phyloP scores from a whole-genome alignment of 768 basidiomycete species.

The Calocera cornea region DNA sequence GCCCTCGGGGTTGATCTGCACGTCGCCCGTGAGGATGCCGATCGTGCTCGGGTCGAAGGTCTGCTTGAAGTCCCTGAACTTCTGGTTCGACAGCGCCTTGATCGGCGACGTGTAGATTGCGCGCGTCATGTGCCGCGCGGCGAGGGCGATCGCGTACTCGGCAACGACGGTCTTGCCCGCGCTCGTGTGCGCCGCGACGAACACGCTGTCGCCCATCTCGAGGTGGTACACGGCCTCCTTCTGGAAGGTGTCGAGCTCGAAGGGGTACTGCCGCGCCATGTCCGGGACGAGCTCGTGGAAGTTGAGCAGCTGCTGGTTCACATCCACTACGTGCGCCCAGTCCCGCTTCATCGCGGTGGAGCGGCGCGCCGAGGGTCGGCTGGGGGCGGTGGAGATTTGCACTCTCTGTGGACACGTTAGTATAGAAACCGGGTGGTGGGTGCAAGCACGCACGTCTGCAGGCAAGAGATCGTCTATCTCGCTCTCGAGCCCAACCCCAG shows the following conservation, averaged over 20 bases:
- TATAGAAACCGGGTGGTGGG: not conserved
- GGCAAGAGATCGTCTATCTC: slow-evolving; percentile 75
- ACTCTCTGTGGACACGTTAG: not conserved
- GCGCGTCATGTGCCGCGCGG: slow-evolving; percentile 97
- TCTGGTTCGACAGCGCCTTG: slow-evolving; percentile 96
- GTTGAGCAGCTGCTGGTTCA: slow-evolving; percentile 77
- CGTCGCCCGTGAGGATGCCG: slow-evolving; percentile 95
- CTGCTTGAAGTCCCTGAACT: slow-evolving; percentile 96
- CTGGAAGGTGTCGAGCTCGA: slow-evolving; percentile 95
- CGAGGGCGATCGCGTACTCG: slow-evolving; percentile 94
- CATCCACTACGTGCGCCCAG: slow-evolving; percentile 95
- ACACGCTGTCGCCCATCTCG: slow-evolving; percentile 93
- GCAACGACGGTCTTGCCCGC: slow-evolving; percentile 99
- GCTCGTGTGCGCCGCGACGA: slow-evolving; percentile 99
- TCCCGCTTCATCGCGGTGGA: slow-evolving; percentile 62
- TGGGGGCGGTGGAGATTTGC: slow-evolving; percentile 27
- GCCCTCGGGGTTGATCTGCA: slow-evolving; percentile 97
- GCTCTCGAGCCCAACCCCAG: slow-evolving; percentile 29
- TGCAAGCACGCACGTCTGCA: slow-evolving; percentile 22
- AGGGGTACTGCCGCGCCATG: slow-evolving; percentile 99
- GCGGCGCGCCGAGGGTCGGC: slow-evolving; percentile 31
- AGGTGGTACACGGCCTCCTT: slow-evolving; percentile 97
- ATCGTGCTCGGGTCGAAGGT: slow-evolving; percentile 85
- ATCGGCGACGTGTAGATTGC: slow-evolving; percentile 99
- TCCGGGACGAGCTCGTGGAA: slow-evolving; percentile 88